A percentile compares a stretch with the other conserved stretches of the same genome.
phyloP scores from a whole-genome alignment of 495 filamentous ascomycete species.

The Penicillium salamii region DNA sequence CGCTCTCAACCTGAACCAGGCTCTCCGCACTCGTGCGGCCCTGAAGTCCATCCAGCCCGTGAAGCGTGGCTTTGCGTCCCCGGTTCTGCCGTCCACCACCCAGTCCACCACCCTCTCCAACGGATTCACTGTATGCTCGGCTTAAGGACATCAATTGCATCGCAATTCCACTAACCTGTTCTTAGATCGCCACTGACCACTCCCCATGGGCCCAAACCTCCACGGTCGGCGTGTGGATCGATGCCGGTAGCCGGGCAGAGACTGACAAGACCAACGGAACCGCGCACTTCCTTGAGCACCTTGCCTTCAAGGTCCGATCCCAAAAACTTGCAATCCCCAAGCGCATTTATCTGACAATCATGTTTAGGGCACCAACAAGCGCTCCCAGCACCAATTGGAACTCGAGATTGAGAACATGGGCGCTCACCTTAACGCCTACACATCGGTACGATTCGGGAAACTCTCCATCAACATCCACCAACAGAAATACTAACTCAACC shows the following conservation, averaged over 20 bases:
- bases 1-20: conserved; percentile 82
- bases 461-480: conserved; percentile 5
- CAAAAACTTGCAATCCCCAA: conserved; percentile 1
- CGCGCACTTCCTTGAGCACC: conserved; percentile 98
- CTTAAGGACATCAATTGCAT: conserved; percentile 22
- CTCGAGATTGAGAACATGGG: conserved; percentile 99
- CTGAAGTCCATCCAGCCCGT: conserved; percentile 68
- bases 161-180: conserved; percentile 35
- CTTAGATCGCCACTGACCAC: conserved; percentile 93
- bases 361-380: conserved; percentile 80
- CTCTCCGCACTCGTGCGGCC: conserved; percentile 77
- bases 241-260: conserved; percentile 96
- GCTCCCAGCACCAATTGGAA: conserved; percentile 93
- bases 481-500: conserved; percentile 31
- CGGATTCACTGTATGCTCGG: conserved; percentile 81
- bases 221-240: conserved; percentile 98
- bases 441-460: conserved; percentile 70
- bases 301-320: conserved; percentile 88
- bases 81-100: conserved; percentile 74
- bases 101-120: conserved; percentile 95
- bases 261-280: conserved; percentile 98
- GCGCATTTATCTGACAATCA: conserved; percentile 21
- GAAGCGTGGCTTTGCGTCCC: conserved; percentile 82
- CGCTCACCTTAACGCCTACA: conserved; percentile 98
- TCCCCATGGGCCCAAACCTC: conserved; percentile 98